phyloP scores from a whole-genome alignment of 208 protist genomes.

The Herpetomonas samuelpessoai region DNA sequence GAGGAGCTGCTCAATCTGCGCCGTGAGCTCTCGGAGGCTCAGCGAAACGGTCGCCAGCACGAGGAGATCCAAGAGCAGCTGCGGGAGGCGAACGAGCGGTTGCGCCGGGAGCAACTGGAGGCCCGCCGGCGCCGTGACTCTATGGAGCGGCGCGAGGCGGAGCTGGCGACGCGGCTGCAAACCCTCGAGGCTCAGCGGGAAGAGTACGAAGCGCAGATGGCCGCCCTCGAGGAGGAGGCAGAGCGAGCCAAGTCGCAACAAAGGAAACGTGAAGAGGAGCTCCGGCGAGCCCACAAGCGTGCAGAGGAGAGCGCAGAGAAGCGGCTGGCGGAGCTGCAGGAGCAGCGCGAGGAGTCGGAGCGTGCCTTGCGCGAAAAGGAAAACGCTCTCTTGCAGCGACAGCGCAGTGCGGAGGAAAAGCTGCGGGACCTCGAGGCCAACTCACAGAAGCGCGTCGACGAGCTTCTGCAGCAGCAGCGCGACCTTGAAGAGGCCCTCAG shows the following conservation, averaged over 20 bases:
- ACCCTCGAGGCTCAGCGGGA: conserved; percentile 60
- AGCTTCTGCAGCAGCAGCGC: conserved; percentile 47
- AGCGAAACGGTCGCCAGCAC: conserved; percentile 28
- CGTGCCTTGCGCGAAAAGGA: conserved; percentile 42
- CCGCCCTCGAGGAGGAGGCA: conserved; percentile 53
- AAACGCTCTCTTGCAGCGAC: conserved; percentile 31
- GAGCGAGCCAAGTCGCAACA: conserved; percentile 42
- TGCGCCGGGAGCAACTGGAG: conserved; percentile 52
- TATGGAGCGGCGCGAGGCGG: conserved; percentile 57
- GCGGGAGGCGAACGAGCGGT: conserved; percentile 36
- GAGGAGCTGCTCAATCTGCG: conserved; percentile 59
- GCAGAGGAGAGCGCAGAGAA: conserved; percentile 27
- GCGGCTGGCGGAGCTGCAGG: conserved; percentile 50
- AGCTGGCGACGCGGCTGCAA: conserved; percentile 40
- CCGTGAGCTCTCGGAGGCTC: conserved; percentile 45
- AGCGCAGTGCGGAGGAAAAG: conserved; percentile 49
- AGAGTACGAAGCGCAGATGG: conserved; percentile 63
- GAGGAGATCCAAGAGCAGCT: conserved; percentile 45
- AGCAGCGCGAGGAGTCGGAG: conserved; percentile 40
- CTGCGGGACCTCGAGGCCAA: conserved; percentile 37
- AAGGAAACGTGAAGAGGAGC: conserved; percentile 39
- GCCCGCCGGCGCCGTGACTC: conserved; percentile 30
- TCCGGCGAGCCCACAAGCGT: conserved; percentile 30
- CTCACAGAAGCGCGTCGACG: conserved; percentile 43
- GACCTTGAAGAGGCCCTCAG: conserved; percentile 44